Conservation (phyloP, 2,329 filamentous ascomycete species). For the Kalmusia sp. region DNA sequence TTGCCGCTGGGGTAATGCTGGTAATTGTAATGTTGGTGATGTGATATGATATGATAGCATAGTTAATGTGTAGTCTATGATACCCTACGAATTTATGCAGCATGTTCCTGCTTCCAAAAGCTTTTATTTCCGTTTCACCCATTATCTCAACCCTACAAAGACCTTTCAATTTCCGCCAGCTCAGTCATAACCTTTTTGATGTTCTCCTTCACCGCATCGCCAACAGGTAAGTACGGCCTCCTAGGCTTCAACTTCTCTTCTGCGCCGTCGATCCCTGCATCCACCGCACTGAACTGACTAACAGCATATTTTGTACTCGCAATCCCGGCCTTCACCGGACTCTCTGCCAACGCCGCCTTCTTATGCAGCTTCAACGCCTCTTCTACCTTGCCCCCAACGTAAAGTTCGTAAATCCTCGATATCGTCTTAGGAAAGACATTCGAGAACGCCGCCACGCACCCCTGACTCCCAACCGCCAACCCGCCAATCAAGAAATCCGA, state of each 20-base stretch:
- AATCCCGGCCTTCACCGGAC: slow-evolving; percentile 70
- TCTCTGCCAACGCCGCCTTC: slow-evolving; percentile 70
- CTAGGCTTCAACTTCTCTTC: slow-evolving; percentile 37
- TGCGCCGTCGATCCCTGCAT: slow-evolving; percentile 54
- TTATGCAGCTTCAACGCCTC: slow-evolving; percentile 68
- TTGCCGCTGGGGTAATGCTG: neutral
- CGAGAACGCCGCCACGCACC: slow-evolving; percentile 65
- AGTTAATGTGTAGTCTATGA: slow-evolving; percentile 1
- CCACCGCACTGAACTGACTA: slow-evolving; percentile 66
- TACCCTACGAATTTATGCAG: neutral
- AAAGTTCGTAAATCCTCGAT: slow-evolving; percentile 67
- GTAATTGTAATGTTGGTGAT: neutral
- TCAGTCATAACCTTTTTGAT: slow-evolving; percentile 32
- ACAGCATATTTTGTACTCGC: slow-evolving; percentile 74
- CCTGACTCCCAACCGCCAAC: slow-evolving; percentile 59
- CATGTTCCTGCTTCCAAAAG: neutral
- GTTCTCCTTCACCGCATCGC: slow-evolving; percentile 30
- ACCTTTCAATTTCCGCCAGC: slow-evolving; percentile 36
- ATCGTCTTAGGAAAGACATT: slow-evolving; percentile 65
- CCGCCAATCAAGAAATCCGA: slow-evolving; percentile 72
- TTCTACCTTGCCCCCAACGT: slow-evolving; percentile 60
- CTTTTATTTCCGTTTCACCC: neutral
- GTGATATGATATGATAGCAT: neutral
- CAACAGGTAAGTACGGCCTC: slow-evolving; percentile 36
- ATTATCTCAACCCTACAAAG: neutral